Base-by-base conservation (phyloP, 1,284 basidiomycete species). In the Sanghuangporus weigelae region DNA sequence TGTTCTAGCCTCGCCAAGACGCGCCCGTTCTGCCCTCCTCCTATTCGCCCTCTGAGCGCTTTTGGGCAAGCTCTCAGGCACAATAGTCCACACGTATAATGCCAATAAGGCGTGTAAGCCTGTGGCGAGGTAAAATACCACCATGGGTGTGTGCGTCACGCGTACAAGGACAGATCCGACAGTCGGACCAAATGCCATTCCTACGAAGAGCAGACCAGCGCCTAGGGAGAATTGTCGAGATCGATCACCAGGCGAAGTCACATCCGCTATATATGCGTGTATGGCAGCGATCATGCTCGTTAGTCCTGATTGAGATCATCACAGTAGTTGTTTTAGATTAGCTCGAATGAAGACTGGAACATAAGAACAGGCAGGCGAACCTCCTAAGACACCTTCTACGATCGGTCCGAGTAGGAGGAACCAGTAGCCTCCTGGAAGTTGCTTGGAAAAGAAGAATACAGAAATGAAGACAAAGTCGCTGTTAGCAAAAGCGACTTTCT, bases 341-440 rank as follows among this genome's bases (percentile, higher is more conserved):
- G 48, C 48, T 38, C 44, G 3, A n/a, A 16, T 46, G 44, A 46
- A 19, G 16, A 11, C 16, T 7, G 31, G 12, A n/a, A 59, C 5
- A 38, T 53, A 21, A 50, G n/a, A 23, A 40, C 16, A 16, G 38
- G 12, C 4, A 31, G 16, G 75, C 79, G 73, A 73, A 83, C 95
- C 91, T 64, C 95, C 95, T 7, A 94, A 74, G 3, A 82, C 65
- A 7, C 95, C 95, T 67, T 96, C 93, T 1, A 93, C 65, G 3
- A 86, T 69, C 8, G 89, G 85, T 1, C 90, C 90, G 12, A 90
- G 68, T 8, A 95, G 69, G n/a, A 95, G 78, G 71, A 92, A 88
- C 82, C 90, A 90, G 73, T 93, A 94, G 12, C 92, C 90, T 5
- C 92, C 90, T 1, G 91, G 90, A 6, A 92, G 75, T 16, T 75